Percentiles rank a stretch among this genome's conserved stretches.
phyloP scores from a whole-genome alignment of 352 stramenopile genomes.

The Plasmopara muralis region DNA sequence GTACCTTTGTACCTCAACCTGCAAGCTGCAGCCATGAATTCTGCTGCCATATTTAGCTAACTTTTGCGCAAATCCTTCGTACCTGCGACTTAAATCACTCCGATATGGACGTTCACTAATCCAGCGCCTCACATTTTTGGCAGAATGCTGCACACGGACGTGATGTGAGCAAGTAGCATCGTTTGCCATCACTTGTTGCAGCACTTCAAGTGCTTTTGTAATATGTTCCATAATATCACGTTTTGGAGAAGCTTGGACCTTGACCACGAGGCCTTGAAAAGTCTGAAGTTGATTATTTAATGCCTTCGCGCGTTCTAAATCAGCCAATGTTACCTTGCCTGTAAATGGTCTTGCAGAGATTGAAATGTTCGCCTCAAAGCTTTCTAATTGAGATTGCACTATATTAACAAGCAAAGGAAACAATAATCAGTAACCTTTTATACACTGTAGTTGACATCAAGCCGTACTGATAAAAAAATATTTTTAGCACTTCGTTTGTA shows the following conservation, averaged over 20 bases:
- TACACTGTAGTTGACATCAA: too few species aligned
- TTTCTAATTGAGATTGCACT: slow-evolving; percentile 21
- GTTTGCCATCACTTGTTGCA: slow-evolving; percentile 16
- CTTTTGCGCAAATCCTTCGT: neutral
- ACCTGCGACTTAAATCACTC: neutral
- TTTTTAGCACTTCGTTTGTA: slow-evolving; percentile 19
- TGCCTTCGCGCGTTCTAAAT: neutral
- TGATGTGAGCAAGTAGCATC: slow-evolving; percentile 6
- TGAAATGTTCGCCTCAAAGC: slow-evolving; percentile 13
- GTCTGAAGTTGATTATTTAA: slow-evolving; percentile 1
- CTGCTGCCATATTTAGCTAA: neutral
- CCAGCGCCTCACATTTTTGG: neutral
- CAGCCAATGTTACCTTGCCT: neutral
- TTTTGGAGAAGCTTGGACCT: slow-evolving; percentile 1
- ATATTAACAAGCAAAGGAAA: neutral
- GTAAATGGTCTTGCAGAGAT: neutral
- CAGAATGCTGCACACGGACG: neutral
- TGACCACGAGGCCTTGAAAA: neutral
- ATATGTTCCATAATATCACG: slow-evolving; percentile 3
- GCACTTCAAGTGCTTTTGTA: slow-evolving; percentile 7
- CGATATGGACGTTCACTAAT: neutral
- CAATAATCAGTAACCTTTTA: too few species aligned
- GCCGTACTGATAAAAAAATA: slow-evolving; percentile 20
- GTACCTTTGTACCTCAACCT: neutral
- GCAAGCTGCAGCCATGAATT: neutral